Evolutionary conservation across 495 filamentous ascomycete species (phyloP).

Genomic region (Pseudevernia furfuracea): DNA sequence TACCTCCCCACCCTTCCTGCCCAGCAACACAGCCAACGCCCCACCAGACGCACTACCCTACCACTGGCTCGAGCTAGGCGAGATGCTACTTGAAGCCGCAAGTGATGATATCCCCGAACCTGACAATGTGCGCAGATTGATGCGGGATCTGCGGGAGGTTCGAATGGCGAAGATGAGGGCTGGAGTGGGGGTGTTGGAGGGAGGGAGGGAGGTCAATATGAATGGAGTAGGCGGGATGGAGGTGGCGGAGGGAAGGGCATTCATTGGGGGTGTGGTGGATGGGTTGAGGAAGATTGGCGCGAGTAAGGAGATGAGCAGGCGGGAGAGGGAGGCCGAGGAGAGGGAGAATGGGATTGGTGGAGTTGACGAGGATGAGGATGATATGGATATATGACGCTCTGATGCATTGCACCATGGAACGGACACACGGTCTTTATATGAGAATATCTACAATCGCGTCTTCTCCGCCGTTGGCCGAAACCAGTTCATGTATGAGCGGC

Average conservation of each 20-base stretch:
- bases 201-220: conserved; percentile 59
- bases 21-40: conserved; percentile 50
- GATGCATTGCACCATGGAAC: not conserved
- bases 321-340: conserved; percentile 48
- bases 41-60: conserved; percentile 69
- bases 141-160: conserved; percentile 82
- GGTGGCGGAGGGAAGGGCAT: conserved; percentile 75
- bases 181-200: conserved; percentile 56
- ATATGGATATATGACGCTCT: conserved; percentile 30
- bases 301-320: conserved; percentile 47
- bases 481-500: conserved; percentile 26
- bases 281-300: conserved; percentile 63
- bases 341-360: conserved; percentile 26
- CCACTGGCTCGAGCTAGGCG: conserved; percentile 86
- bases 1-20: conserved; percentile 55
- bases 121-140: conserved; percentile 62
- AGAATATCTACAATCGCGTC: conserved; percentile 1
- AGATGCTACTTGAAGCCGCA: conserved; percentile 75
- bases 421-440: not conserved
- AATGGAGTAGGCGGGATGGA: conserved; percentile 89
- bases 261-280: conserved; percentile 80
- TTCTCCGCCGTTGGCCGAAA: conserved; percentile 22
- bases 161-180: conserved; percentile 80
- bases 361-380: conserved; percentile 30
- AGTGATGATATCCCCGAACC: conserved; percentile 75